Base-by-base conservation (phyloP, 1,284 basidiomycete species). In the Sporisorium exsertum region DNA sequence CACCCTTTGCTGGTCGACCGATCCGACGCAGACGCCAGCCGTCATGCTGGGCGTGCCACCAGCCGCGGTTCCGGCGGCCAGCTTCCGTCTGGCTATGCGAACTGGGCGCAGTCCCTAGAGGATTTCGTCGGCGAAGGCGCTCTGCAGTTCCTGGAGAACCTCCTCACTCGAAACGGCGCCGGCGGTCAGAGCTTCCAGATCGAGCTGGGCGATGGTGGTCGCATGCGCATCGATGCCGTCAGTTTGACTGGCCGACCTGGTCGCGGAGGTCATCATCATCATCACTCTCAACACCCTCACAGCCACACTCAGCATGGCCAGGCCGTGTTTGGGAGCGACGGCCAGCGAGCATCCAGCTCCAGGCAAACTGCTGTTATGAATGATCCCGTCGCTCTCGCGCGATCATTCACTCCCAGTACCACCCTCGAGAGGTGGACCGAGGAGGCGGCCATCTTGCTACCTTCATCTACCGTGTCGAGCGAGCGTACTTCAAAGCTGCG, bases 371-470 rank as follows among this genome's bases (percentile, higher is more conserved):
- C 57, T n/a, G 29, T 37, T 6, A 42, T 46, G 42, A 64, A 55
- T 26, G 81, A 84, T 47, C 75, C 74, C n/a, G 81, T 85, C 9
- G 68, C 79, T 1, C 70, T 79, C 18, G 80, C 85, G 7, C 75
- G 82, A 22, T 87, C 87, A 16, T 88, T 88, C 77, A 76, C 84
- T 12, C 95, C 95, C 3, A 87, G 93, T 66, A 92, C 87, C 12
- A 97, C 96, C 0, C 84, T 91, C n/a, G 92, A 93, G 80, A 90
- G 96, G 50, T 98, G 96, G 95, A 87, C 89, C 1, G 95, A 97
- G 81, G 95, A 97, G 86, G 90, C 90, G 61, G 92, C 92, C 78
- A 91, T 93, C 58, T 88, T 94, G 16, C 91, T 94, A 65, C 67
- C 71, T 3, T 58, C 58, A 16, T 91, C 92, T 37, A 89, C 91